phyloP scores from a whole-genome alignment of 305 asterid species.

The Fraxinus greggii region DNA sequence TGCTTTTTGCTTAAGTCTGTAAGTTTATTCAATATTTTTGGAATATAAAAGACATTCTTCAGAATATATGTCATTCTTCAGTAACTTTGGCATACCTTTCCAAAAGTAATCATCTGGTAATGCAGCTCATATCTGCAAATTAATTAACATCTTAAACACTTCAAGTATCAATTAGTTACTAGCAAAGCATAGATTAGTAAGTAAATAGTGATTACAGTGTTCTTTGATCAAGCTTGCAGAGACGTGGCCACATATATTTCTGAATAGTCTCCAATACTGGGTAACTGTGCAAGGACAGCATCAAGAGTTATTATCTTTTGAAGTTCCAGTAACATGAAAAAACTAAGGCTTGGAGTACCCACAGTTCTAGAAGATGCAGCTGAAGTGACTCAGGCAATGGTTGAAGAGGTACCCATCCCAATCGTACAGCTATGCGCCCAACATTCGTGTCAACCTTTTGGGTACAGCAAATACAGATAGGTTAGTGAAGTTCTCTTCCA shows the following conservation, averaged over 20 bases:
- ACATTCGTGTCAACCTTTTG: conserved; percentile 93
- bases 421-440: conserved; percentile 95
- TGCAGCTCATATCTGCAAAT: conserved; percentile 89
- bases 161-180: conserved; percentile 15
- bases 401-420: conserved; percentile 99
- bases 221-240: conserved; percentile 96
- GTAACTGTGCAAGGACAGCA: conserved; percentile 53
- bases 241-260: conserved; percentile 96
- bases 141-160: conserved; percentile 31
- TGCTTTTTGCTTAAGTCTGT: conserved; percentile 16
- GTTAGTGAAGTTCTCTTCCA: conserved; percentile 30
- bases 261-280: conserved; percentile 92
- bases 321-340: conserved; percentile 17
- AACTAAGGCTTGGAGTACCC: conserved; percentile 33
- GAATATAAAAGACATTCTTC: conserved; percentile 3
- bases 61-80: conserved; percentile 6
- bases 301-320: conserved; percentile 27
- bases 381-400: conserved; percentile 97
- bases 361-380: conserved; percentile 92
- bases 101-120: conserved; percentile 96
- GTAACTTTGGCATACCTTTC: conserved; percentile 63
- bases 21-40: conserved; percentile 8
- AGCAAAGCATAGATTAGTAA: background rate
- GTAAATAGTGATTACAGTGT: conserved; percentile 57
- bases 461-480: conserved; percentile 28